These are phyloP conservation scores for Zea mays DNA, from an alignment of 176 grass and related monocot species.

Conservation along the genomic window Zm-B73-REFERENCE-NAM-5.0 NC_050100.1:218676501-218677000, in stretches of 20 bases:
- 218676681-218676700: slow-evolving; percentile 24
- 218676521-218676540: slow-evolving; percentile 17
- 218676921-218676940: neutral
- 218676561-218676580: slow-evolving; percentile 51
- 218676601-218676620: neutral
- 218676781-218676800: slow-evolving; percentile 27
- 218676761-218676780: slow-evolving; percentile 53
- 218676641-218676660: slow-evolving; percentile 36
- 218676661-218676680: slow-evolving; percentile 41
- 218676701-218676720: slow-evolving; percentile 36
- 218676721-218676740: slow-evolving; percentile 47
- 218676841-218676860: neutral
- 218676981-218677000: neutral
- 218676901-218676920: slow-evolving; percentile 10
- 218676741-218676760: slow-evolving; percentile 47
- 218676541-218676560: slow-evolving; percentile 44
- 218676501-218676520: slow-evolving; percentile 37
- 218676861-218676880: slow-evolving; percentile 20
- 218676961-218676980: neutral
- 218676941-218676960: neutral
- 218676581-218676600: neutral
- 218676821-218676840: slow-evolving; percentile 2
- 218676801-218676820: slow-evolving; percentile 25
- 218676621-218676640: slow-evolving; percentile 20
- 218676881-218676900: slow-evolving; percentile 11